These are phyloP conservation scores for Colletotrichum sp. DNA, from an alignment of 2,329 filamentous ascomycete species.

Conservation along the genomic window DNA sequence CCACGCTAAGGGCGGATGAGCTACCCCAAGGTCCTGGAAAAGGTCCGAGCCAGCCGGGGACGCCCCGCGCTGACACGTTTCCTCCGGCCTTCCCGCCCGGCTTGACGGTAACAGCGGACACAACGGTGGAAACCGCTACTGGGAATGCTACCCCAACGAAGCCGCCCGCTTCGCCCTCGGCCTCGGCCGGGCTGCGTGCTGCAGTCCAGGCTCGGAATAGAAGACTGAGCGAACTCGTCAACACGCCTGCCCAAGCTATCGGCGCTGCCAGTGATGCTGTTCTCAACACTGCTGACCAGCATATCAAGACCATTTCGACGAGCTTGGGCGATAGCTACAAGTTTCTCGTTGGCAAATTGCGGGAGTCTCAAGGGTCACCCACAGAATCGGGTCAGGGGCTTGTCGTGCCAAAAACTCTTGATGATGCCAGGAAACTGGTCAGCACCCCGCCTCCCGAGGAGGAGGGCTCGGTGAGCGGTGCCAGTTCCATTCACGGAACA, in stretches of 20 bases:
- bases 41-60: constrained; percentile 49
- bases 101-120: constrained; percentile 35
- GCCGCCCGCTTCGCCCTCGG: constrained; percentile 40
- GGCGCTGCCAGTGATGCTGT: constrained; percentile 85
- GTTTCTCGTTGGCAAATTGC: constrained; percentile 87
- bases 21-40: constrained; percentile 71
- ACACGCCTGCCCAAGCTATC: constrained; percentile 81
- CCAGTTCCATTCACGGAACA: constrained; percentile 54
- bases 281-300: constrained; percentile 87
- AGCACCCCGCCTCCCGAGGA: constrained; percentile 72
- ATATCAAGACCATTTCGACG: constrained; percentile 88
- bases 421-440: constrained; percentile 90
- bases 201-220: constrained; percentile 67
- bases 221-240: constrained; percentile 84
- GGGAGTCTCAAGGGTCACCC: constrained; percentile 65
- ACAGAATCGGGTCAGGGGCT: constrained; percentile 51
- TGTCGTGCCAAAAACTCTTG: constrained; percentile 83
- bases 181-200: constrained; percentile 42
- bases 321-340: constrained; percentile 93
- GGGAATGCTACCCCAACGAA: constrained; percentile 39
- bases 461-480: constrained; percentile 63
- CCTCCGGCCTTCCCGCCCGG: constrained; percentile 60
- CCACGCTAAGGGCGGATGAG: constrained; percentile 85
- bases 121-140: constrained; percentile 35
- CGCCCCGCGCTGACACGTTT: constrained; percentile 58